A percentile compares a stretch with the other conserved stretches of the same genome.
Evolutionary conservation across 1,284 basidiomycete genomes (phyloP).

Genomic region (Leccinum subfulvum): DNA sequence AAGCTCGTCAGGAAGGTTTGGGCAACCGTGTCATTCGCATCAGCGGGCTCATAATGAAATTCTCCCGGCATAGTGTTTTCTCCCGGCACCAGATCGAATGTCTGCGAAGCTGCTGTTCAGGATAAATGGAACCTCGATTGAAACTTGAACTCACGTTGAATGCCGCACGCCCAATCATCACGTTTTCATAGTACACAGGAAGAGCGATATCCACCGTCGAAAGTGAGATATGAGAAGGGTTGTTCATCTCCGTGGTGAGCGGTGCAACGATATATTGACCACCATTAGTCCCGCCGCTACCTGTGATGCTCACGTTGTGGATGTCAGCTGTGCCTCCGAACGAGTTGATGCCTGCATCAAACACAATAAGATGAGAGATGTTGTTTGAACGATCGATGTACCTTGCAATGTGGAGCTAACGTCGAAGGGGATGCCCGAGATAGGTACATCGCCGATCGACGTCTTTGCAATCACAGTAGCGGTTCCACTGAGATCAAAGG

Average conservation of each 20-base stretch:
- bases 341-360: constrained; percentile 45
- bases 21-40: constrained; percentile 66
- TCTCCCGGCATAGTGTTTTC: constrained; percentile 53
- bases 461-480: constrained; percentile 66
- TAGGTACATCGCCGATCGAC: constrained; percentile 66
- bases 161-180: constrained; percentile 55
- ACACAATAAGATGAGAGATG: not conserved
- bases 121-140: constrained; percentile 1
- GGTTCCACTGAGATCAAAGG: constrained; percentile 54
- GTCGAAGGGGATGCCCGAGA: constrained; percentile 63
- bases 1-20: constrained; percentile 55
- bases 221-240: constrained; percentile 70
- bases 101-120: constrained; percentile 31
- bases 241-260: constrained; percentile 53
- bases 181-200: constrained; percentile 57
- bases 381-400: constrained; percentile 16
- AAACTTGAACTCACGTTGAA: constrained; percentile 47
- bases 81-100: constrained; percentile 61
- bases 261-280: constrained; percentile 55
- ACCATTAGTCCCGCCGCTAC: constrained; percentile 59
- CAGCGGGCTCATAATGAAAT: constrained; percentile 66
- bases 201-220: constrained; percentile 58
- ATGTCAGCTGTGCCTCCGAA: constrained; percentile 52
- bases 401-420: constrained; percentile 57
- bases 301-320: constrained; percentile 55